Base-by-base conservation (phyloP, 2,329 filamentous ascomycete genomes). In the Colletotrichum spinosum region DNA sequence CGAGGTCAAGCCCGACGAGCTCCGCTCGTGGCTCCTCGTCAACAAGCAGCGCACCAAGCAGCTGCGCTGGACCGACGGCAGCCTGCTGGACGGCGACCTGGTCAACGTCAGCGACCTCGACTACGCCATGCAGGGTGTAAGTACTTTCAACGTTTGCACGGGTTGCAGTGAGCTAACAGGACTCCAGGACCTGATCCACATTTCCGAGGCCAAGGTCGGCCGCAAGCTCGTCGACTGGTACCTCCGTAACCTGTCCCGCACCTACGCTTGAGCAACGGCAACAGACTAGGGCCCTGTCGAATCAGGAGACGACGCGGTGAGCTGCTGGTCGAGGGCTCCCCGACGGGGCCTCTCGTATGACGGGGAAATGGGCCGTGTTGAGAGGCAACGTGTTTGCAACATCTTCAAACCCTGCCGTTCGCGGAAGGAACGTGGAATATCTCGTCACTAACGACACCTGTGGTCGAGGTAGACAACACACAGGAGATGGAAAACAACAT, bases 31-130 rank as follows among this genome's bases (percentile, higher is more conserved):
- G 92, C 85, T 99, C 67, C 83, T 99, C 69, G 94, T 99, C 69
- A 98, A 97, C 86, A 99, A 99, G 89, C 96, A 99, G 86, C 92
- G 96, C 76, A 97, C 93, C 78, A 92, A 97, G 84, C 96, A 99
- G 83, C 88, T 97, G 71, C 90, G 96, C 80, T 98, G 95, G 93
- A 90, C 88, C 69, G 96, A 89, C 69, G 93, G 93, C 74, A 92
- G 92, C 46, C 84, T 99, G 70, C 81, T 99, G 68, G 95, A 98
- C 71, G 96, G 96, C 65, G 96, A 99, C 73, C 86, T 94, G 70
- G 91, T 97, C 74, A 97, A 95, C 78, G 93, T 93, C 70, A 97
- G 92, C 80, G 96, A 99, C 78, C 86, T 99, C 67, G 96, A 99
- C 84, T 99, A 98, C 78, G 96, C 96, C 70, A 88, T 99, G 82